Evolutionary conservation across 2,329 filamentous ascomycete genomes (phyloP).

Genomic region (Xylariomycetidae sp.): DNA sequence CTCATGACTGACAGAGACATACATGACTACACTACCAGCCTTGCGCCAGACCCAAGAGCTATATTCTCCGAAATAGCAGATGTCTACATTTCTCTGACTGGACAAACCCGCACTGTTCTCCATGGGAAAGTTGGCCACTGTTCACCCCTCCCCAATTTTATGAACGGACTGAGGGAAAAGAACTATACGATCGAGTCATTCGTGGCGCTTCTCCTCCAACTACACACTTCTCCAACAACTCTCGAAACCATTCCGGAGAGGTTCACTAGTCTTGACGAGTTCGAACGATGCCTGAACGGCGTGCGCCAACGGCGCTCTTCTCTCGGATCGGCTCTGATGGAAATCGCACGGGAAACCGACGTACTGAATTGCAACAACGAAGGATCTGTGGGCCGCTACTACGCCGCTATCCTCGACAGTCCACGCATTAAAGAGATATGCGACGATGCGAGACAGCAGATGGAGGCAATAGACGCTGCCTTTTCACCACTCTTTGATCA

Average conservation of each 20-base stretch:
- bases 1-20: constrained; percentile 23
- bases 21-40: constrained; percentile 4
- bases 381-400: constrained; percentile 10
- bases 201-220: no score
- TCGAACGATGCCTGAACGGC: constrained; percentile 16
- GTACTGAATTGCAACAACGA: constrained; percentile 7
- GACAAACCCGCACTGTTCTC: constrained; percentile 19
- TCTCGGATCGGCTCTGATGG: constrained; percentile 14
- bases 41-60: constrained; percentile 21
- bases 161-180: constrained; percentile 11
- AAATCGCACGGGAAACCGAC: constrained; percentile 11
- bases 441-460: constrained; percentile 4
- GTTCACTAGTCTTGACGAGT: constrained; percentile 20
- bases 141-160: constrained; percentile 19
- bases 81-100: constrained; percentile 16
- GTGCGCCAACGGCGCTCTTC: constrained; percentile 10
- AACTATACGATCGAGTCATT: constrained; percentile 24
- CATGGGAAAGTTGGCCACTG: constrained; percentile 14
- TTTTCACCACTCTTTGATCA: constrained; percentile 30
- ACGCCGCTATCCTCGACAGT: constrained; percentile 10
- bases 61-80: constrained; percentile 19
- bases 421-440: constrained; percentile 14
- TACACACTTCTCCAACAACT: constrained; percentile 6
- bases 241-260: constrained; percentile 13
- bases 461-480: constrained; percentile 19